phyloP scores from a whole-genome alignment of 768 basidiomycete genomes.

The Pisolithus marmoratus region DNA sequence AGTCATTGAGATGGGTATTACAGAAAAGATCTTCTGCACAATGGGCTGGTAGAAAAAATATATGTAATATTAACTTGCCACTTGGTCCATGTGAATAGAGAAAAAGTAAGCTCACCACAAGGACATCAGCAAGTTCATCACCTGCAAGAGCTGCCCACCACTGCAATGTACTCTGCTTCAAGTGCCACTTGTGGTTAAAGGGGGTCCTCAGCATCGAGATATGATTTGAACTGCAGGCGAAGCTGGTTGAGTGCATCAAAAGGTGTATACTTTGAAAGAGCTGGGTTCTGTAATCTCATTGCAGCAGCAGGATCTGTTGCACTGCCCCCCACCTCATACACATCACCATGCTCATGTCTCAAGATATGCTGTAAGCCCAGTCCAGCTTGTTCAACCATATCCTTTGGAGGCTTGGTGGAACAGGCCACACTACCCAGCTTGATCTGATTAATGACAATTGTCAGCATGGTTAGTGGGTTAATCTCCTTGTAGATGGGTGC shows the following conservation, averaged over 20 bases:
- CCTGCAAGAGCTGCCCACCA: too few relatives aligned
- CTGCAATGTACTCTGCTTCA: not conserved
- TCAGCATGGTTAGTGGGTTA: too few relatives aligned
- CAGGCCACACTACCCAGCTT: not conserved
- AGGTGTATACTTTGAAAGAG: not conserved
- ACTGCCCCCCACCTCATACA: not conserved
- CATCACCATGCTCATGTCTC: not conserved
- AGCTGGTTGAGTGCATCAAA: not conserved
- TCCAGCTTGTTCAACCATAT: not conserved
- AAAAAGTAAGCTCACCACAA: too few relatives aligned
- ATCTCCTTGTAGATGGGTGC: too few relatives aligned
- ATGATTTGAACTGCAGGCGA: slow-evolving; percentile 2
- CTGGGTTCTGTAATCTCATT: slow-evolving; percentile 1
- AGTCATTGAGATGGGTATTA: slow-evolving; percentile 5
- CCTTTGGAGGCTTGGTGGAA: not conserved
- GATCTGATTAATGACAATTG: too few relatives aligned
- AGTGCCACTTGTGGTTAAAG: not conserved
- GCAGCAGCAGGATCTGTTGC: not conserved
- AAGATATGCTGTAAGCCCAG: slow-evolving; percentile 3
- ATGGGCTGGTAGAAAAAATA: not conserved
- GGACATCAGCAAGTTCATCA: too few relatives aligned
- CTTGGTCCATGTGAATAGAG: too few relatives aligned
- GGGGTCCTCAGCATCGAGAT: not conserved
- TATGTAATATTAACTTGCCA: too few relatives aligned
- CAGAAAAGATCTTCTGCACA: slow-evolving; percentile 2